Percentiles rank a stretch among this genome's conserved stretches.
These are phyloP conservation scores for Ophiostoma ulmi DNA, from an alignment of 2,329 filamentous ascomycete species.

Conservation along the genomic window DNA sequence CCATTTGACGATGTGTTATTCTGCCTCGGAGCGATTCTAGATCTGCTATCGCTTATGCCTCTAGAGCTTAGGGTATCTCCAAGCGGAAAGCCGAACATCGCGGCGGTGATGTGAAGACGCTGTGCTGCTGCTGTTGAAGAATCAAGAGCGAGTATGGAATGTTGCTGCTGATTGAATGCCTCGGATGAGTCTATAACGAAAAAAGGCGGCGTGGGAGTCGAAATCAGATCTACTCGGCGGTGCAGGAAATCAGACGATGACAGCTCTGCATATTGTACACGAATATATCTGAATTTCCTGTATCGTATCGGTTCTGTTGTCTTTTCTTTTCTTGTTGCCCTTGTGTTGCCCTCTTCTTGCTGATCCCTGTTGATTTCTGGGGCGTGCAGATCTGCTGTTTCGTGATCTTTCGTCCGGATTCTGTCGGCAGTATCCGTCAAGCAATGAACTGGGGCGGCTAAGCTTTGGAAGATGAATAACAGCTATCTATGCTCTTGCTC, in stretches of 20 bases:
- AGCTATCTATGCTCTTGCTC: no score
- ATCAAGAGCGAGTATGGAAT: not conserved
- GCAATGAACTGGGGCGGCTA: not conserved
- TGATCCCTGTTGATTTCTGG: constrained; percentile 11
- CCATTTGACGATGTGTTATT: not conserved
- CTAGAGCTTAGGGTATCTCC: not conserved
- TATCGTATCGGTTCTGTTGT: not conserved
- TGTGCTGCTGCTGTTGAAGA: not conserved
- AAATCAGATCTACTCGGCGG: not conserved
- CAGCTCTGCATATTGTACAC: constrained; percentile 20
- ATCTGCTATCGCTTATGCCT: not conserved
- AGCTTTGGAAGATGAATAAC: not conserved
- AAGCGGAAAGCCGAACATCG: not conserved
- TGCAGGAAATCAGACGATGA: not conserved
- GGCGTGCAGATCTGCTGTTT: constrained; percentile 6
- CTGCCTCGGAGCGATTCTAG: not conserved
- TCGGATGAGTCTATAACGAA: not conserved
- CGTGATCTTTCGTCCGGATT: not conserved
- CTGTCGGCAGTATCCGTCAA: not conserved
- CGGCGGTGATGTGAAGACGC: not conserved
- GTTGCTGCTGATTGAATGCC: not conserved
- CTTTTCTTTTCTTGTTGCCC: not conserved
- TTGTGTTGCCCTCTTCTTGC: not conserved
- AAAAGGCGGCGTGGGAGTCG: not conserved
- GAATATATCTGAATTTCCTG: not conserved